A percentile compares a stretch with the other conserved stretches of the same genome.
These are phyloP conservation scores for Boeremia lycopersici DNA, from an alignment of 2,329 filamentous ascomycete species.

Conservation along the genomic window DNA sequence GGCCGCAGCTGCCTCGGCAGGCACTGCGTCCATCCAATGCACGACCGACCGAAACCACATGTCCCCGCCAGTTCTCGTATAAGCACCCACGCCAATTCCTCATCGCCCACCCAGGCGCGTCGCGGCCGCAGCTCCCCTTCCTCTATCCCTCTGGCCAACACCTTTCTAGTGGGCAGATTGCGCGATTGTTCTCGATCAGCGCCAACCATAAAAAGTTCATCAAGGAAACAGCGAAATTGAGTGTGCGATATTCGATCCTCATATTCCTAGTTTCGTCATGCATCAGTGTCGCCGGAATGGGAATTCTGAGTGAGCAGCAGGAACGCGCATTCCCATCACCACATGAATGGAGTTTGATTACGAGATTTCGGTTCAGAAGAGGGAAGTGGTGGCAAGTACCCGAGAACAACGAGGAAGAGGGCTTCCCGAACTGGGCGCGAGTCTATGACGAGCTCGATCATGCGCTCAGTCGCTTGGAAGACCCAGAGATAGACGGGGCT, in stretches of 20 bases:
- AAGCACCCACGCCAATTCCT: conserved; percentile 61
- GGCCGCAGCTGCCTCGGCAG: conserved; percentile 37
- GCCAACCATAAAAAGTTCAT: conserved; percentile 73
- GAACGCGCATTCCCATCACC: conserved; percentile 82
- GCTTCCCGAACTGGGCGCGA: conserved; percentile 72
- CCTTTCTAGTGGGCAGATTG: conserved; percentile 53
- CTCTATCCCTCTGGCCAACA: conserved; percentile 61
- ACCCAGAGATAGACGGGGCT: conserved; percentile 70
- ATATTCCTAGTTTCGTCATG: conserved; percentile 69
- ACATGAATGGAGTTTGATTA: conserved; percentile 77
- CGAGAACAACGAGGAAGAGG: conserved; percentile 62
- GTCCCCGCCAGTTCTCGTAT: conserved; percentile 63
- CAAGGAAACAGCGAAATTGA: conserved; percentile 71
- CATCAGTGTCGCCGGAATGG: conserved; percentile 66
- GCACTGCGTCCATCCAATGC: conserved; percentile 28
- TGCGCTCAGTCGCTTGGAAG: conserved; percentile 71
- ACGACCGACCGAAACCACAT: conserved; percentile 22
- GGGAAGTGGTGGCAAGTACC: conserved; percentile 56
- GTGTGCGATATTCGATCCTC: conserved; percentile 69
- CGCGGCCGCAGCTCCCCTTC: conserved; percentile 69
- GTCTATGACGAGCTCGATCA: conserved; percentile 66
- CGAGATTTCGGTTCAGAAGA: conserved; percentile 69
- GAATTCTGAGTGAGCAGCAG: conserved; percentile 73
- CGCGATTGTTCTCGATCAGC: conserved; percentile 73
- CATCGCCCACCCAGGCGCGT: conserved; percentile 46